A percentile compares a stretch with the other conserved stretches of the same genome.
Evolutionary conservation across 1,284 basidiomycete species (phyloP).

Genomic region (Cutaneotrichosporon arboriforme): DNA sequence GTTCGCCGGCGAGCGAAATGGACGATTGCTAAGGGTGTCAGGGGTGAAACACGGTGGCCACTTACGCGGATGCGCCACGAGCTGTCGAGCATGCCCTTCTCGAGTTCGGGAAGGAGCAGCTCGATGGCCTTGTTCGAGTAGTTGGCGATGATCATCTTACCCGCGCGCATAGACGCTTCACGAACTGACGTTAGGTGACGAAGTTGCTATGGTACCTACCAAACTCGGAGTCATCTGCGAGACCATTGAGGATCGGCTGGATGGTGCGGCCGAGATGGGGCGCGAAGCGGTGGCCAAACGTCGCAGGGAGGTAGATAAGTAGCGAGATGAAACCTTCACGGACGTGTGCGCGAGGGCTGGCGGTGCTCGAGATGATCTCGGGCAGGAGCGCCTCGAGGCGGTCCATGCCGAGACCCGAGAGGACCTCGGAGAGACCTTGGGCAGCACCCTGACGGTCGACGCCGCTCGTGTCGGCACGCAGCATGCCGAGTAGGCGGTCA

Average conservation of each 20-base stretch:
- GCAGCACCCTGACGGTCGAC: slow-evolving; percentile 95
- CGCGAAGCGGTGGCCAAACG: slow-evolving; percentile 89
- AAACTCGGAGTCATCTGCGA: slow-evolving; percentile 91
- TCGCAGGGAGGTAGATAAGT: slow-evolving; percentile 91
- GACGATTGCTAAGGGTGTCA: slow-evolving; percentile 66
- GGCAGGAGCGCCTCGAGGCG: slow-evolving; percentile 90
- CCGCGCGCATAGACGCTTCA: slow-evolving; percentile 97
- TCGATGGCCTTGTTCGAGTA: slow-evolving; percentile 91
- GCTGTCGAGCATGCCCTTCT: slow-evolving; percentile 89
- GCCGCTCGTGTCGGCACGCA: slow-evolving; percentile 89
- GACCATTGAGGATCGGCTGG: slow-evolving; percentile 81
- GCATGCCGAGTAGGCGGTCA: slow-evolving; percentile 76
- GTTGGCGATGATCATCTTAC: slow-evolving; percentile 95
- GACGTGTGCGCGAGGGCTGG: slow-evolving; percentile 83
- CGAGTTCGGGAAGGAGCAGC: slow-evolving; percentile 87
- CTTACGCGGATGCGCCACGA: slow-evolving; percentile 90
- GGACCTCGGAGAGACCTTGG: slow-evolving; percentile 92
- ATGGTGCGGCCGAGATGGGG: slow-evolving; percentile 95
- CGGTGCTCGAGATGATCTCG: slow-evolving; percentile 86
- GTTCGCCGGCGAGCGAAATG: slow-evolving; percentile 89
- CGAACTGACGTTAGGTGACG: slow-evolving; percentile 53
- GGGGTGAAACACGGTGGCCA: slow-evolving; percentile 12
- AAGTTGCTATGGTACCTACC: slow-evolving; percentile 36
- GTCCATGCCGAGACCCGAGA: slow-evolving; percentile 95
- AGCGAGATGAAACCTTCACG: slow-evolving; percentile 98